Evolutionary conservation across 768 basidiomycete genomes (phyloP), one percentile per base, ranked within the genome.

Genomic region (Podaxis sp.): DNA sequence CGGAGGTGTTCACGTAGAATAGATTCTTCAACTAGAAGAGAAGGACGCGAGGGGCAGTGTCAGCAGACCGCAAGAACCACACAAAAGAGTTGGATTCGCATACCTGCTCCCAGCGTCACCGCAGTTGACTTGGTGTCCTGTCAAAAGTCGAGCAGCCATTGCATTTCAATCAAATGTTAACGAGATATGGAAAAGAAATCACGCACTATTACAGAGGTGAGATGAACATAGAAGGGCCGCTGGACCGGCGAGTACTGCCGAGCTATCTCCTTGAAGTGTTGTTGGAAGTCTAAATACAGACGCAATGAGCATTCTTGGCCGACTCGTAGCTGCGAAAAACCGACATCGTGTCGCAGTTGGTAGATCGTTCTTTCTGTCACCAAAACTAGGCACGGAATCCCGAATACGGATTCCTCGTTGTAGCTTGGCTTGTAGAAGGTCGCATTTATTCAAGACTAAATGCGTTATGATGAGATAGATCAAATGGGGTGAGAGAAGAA

Each of bases 51-150:
- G 22, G 29, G 55, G 41, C 27, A 60, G 12, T 29, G 36, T 65
- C 56, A 59, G 61, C 49, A 22, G 24, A 33, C 25, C 24, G 19
- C 41, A 46, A 17, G 43, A 46, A 46, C 7, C 6, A 27, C 50
- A 61, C n/a, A 19, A 53, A 65, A 58, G 19, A 40, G 40, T 43
- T 17, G 43, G 60, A 53, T 24, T 66, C 46, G 70, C 85, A 72
- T 68, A 87, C 88, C 88, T 66, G 86, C 83, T 37, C 80, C 81
- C 46, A 93, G 74, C 2, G 91, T 93, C 24, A 82, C 79, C 27
- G 88, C 89, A 2, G 91, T 93, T 6, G 88, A 84, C 65, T 83
- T 80, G 0, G 88, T 91, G 66, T 93, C 90, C 90, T 92, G 68
- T 58, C 9, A 61, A 40, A 55, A 43, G 40, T 15, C 53, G 40